A percentile compares a stretch with the other conserved stretches of the same genome.
Conservation (phyloP, 2,329 filamentous ascomycete genomes). For the Orbilia ellipsospora region DNA sequence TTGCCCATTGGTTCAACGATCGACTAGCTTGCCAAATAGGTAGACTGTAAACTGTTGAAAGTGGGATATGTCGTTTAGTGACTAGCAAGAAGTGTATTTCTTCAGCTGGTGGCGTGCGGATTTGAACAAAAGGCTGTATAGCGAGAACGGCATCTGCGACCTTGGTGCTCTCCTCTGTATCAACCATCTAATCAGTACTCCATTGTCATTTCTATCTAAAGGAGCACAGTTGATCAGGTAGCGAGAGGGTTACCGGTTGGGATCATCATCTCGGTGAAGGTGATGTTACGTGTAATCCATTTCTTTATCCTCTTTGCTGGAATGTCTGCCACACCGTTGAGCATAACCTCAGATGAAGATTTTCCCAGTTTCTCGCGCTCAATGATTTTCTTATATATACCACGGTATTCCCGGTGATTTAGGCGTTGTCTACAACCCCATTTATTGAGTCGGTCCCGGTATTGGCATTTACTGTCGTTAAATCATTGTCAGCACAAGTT, state of each 20-base stretch:
- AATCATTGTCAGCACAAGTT: neutral
- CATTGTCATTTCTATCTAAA: neutral
- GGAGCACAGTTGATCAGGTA: neutral
- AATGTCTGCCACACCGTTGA: conserved; percentile 1
- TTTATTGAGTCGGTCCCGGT: conserved; percentile 20
- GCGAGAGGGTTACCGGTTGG: neutral
- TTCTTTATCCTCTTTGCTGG: neutral
- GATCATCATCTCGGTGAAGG: conserved; percentile 18
- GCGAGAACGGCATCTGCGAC: neutral
- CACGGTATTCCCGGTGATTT: neutral
- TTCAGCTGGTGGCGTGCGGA: neutral
- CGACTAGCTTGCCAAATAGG: conserved; percentile 22
- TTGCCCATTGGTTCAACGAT: neutral
- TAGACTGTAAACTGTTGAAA: conserved; percentile 1
- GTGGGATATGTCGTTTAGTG: neutral
- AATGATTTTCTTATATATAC: neutral
- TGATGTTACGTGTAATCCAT: conserved; percentile 30
- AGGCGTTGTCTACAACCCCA: conserved; percentile 15
- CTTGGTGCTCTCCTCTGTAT: neutral
- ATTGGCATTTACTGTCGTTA: neutral
- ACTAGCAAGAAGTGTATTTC: neutral
- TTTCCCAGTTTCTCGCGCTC: neutral
- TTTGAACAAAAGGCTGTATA: neutral
- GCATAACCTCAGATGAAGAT: conserved; percentile 5
- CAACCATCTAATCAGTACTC: neutral